Evolutionary conservation across 2,329 filamentous ascomycete genomes (phyloP), one percentile per base, ranked within the genome.

Genomic region (Dryadomyces quercus-mongolicae): DNA sequence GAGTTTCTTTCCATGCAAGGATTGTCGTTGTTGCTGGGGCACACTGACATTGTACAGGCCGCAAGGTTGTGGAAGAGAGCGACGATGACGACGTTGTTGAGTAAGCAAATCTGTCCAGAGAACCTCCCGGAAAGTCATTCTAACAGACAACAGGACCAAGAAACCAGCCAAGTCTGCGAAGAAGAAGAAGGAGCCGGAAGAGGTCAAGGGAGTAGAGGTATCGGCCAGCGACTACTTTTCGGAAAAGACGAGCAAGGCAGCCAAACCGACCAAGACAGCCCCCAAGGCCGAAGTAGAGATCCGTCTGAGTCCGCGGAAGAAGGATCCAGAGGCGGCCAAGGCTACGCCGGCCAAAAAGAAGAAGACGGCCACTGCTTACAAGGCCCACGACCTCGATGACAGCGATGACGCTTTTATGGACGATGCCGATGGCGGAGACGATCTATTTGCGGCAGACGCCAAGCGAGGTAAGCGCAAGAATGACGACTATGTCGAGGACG

Each of bases 401-500:
- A n/a, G n/a, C n/a, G 75, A 76, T 9, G 76, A 80, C 61, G 76
- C 74, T 5, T 80, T 78, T 55, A 69, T 85, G 20, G 85, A 87
- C 53, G 83, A 78, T 12, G 80, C 78, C 7, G 81, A 88, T 47
- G 84, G 80, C 3, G 85, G 80, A n/a, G 86, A 89, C 59, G 91
- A 95, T 61, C 90, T 95, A 20, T 91, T 91, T 67, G 86, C 84
- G 15, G 84, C 85, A 4, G 82, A 88, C 59, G 78, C 77, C 38
- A 85, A 82, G 64, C 78, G 77, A 49, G 72, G 78, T 47, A 88
- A 82, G 65, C 75, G 79, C 50, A 85, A 82, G 62, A 82, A 82
- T 44, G 87, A 93, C 63, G 84, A 88, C 53, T 88, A 91, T 54
- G 76, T 80, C 56, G 85, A 86, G 57, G 85, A 86, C 56, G 81